Evolutionary conservation across 164 flowering plant species (phyloP).

Genomic region (Cinnamomum micranthum): DNA sequence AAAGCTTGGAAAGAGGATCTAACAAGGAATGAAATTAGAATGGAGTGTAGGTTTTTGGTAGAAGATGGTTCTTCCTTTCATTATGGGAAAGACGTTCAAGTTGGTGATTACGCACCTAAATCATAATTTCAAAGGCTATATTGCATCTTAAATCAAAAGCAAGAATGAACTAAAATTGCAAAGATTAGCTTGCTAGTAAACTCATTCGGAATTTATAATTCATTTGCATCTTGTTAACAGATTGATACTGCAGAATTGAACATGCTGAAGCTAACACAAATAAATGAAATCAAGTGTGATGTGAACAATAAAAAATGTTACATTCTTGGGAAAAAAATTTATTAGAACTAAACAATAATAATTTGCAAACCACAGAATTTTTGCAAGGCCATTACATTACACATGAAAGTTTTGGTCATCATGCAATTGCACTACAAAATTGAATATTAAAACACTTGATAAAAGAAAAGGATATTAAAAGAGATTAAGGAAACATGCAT

Average conservation of each 20-base stretch:
- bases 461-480: no score
- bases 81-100: no score
- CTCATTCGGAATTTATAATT: no score
- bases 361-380: no score
- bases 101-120: not conserved
- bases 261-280: no score
- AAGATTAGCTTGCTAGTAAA: no score
- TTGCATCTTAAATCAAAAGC: no score
- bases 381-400: not conserved
- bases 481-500: not conserved
- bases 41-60: not conserved
- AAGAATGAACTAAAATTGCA: no score
- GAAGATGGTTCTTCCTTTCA: not conserved
- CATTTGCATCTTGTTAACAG: no score
- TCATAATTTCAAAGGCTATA: not conserved
- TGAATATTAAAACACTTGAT: not conserved
- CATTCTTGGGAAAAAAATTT: not conserved
- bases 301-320: not conserved
- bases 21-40: not conserved
- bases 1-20: not conserved
- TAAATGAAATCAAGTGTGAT: not conserved
- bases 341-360: not conserved
- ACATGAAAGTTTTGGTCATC: not conserved
- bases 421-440: not conserved
- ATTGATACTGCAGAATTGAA: no score